Evolutionary conservation across 1,284 basidiomycete genomes (phyloP).

Genomic region (Sanghuangporus sanghuang): DNA sequence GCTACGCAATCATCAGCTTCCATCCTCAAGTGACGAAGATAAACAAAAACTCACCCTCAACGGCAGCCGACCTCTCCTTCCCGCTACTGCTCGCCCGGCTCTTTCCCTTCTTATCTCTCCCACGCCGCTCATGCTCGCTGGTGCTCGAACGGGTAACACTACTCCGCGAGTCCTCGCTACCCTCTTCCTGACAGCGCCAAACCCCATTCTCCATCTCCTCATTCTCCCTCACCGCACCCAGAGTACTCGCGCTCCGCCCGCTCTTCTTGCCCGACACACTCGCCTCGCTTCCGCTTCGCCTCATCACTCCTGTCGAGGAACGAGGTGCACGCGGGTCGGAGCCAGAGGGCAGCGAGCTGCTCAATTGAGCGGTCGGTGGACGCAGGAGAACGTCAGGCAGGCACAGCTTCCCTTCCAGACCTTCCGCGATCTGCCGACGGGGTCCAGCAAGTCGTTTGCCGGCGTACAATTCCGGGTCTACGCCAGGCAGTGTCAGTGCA

Average conservation of each 20-base stretch:
- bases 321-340: background rate
- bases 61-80: background rate
- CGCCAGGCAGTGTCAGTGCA: slow-evolving; percentile 1
- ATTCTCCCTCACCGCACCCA: slow-evolving; percentile 4
- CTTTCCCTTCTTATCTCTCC: background rate
- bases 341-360: background rate
- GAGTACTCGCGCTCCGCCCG: slow-evolving; percentile 4
- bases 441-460: slow-evolving; percentile 9
- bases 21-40: background rate
- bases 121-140: background rate
- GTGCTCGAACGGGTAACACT: slow-evolving; percentile 4
- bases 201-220: background rate
- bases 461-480: slow-evolving; percentile 11
- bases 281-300: slow-evolving; percentile 14
- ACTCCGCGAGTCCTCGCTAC: slow-evolving; percentile 10
- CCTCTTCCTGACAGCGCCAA: background rate
- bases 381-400: slow-evolving; percentile 12
- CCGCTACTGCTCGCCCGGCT: background rate
- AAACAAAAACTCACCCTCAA: slow-evolving; percentile 8
- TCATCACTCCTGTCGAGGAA: background rate
- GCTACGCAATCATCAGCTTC: background rate
- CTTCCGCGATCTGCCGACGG: slow-evolving; percentile 8
- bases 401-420: slow-evolving; percentile 9
- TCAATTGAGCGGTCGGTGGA: background rate
- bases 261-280: background rate